Base-by-base conservation (phyloP, 257 asterid species). In the Jaltomata sinuosa region DNA sequence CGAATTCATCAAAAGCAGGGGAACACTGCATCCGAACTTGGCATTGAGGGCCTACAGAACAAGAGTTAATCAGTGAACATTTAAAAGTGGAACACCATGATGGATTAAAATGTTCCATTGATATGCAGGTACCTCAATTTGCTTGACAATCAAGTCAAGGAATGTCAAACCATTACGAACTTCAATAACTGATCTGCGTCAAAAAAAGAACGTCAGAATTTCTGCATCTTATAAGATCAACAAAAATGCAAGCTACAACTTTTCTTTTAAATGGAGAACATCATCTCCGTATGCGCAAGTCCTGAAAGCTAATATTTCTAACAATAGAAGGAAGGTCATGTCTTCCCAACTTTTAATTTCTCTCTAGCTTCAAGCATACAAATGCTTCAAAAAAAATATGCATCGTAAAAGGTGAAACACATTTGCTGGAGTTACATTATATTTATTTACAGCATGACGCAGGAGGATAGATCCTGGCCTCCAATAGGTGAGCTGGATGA, bases 81-180 rank as follows among this genome's bases (percentile, higher is more conserved):
- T 36, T 9, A 25, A 29, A 9, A 29, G 3, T 77, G 45, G 38
- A 49, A 77, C 9, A 18, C 8, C 82, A 49, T 9, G 27, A 77
- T 0, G 1, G 62, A 15, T 29, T 19, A 18, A 16, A 16, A 47
- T 16, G 0, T 8, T 76, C 82, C 82, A 49, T 50, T 29, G 65
- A 47, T 40, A 65, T 27, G 36, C 15, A 80, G 22, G 61, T 93
- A 97, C 99, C 99, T 97, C 99, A 84, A 97, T 97, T 88, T 97
- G 99, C 89, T 91, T 88, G 89, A 97, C 99, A 80, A 97, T 95
- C 71, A 97, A 92, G 91, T 97, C 99, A 45, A 97, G 97, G 94
- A 97, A 97, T 27, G 99, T 97, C 93, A 94, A 88, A 72, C 99
- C 98, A 86, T 91, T 89, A 81, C 98, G 98, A 90, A 97, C 99